A percentile compares a stretch with the other conserved stretches of the same genome.
These are phyloP conservation scores for Uronychia setigera DNA, from an alignment of 73 alveolate species.

Conservation along the genomic window DNA sequence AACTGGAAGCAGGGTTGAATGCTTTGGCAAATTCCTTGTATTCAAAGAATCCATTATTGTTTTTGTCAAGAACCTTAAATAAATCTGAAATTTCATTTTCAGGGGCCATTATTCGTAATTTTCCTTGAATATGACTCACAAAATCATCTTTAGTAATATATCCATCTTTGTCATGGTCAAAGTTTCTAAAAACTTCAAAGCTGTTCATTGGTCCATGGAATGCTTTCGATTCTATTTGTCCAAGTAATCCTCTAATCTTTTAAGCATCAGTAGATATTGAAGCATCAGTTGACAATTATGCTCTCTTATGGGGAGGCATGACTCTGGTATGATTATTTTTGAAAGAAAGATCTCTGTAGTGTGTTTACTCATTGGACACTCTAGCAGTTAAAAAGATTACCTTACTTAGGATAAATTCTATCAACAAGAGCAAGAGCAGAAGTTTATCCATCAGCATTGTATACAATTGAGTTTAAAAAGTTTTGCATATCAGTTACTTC, in stretches of 20 bases:
- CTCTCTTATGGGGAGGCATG: neutral
- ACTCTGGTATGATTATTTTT: neutral
- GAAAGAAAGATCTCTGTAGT: neutral
- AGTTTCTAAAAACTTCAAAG: constrained; percentile 33
- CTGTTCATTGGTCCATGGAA: constrained; percentile 35
- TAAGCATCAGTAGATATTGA: too few species aligned
- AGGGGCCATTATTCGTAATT: constrained; percentile 18
- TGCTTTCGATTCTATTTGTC: constrained; percentile 48
- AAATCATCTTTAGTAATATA: constrained; percentile 63
- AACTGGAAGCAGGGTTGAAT: neutral
- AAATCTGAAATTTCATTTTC: constrained; percentile 11
- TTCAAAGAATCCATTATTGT: constrained; percentile 57
- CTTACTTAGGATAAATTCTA: constrained; percentile 30
- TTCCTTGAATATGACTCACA: constrained; percentile 14
- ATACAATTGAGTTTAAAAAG: constrained; percentile 52
- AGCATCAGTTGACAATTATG: too few species aligned
- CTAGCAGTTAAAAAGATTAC: neutral
- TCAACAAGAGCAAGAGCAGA: constrained; percentile 37
- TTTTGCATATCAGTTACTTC: constrained; percentile 41
- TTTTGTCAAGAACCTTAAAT: constrained; percentile 32
- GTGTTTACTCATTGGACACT: neutral
- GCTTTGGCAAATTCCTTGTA: constrained; percentile 41
- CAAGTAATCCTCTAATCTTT: too few species aligned
- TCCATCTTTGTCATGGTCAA: constrained; percentile 69
- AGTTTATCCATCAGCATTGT: constrained; percentile 56